Evolutionary conservation across 805 yeast species (phyloP), one percentile per base, ranked within the genome.

Genomic region (Candida tibetensis): DNA sequence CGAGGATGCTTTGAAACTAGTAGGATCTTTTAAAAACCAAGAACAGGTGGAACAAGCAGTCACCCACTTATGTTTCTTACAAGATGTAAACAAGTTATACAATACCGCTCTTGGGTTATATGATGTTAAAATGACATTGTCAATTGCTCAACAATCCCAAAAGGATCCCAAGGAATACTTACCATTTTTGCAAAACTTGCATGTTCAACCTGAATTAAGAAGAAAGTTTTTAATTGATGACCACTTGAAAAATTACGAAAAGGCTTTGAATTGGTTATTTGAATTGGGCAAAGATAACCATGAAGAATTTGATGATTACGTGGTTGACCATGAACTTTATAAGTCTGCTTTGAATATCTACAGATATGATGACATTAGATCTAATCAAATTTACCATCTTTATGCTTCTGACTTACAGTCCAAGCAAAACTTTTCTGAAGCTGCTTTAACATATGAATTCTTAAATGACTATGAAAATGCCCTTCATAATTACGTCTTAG

Each of bases 111-210:
- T 93, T 41, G 84, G 95, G 2, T 66, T 85, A 15, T 93, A 93
- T 53, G 84, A 93, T 56, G 81, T 93, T 29, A 81, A 81, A 40
- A 67, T 91, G 51, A 78, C 98, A 0, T 71, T 93, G 40, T 72
- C 76, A 9, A 81, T 93, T 42, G 99, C 99, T 0, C 98, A 95
- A 58, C 93, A 89, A 54, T 89, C 97, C 0, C 98, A 91, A 61
- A 90, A 84, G 72, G 99, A 93, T 64, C 99, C 99, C 17, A 88
- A 90, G 53, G 99, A 93, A 61, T 93, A 93, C 51, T 66, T 93
- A 36, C 96, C 99, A 36, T 93, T 93, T 60, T 71, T 93, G 47
- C 95, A 88, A 53, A 74, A 80, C 33, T 68, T 93, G 37, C 83
- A 86, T 48, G 77, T 76, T 28, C 85, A 83, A 58, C 65, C 76